A percentile compares a stretch with the other conserved stretches of the same genome.
Conservation (phyloP, 202 grass and related monocot genomes). For the Saccharum hybrid region DNA sequence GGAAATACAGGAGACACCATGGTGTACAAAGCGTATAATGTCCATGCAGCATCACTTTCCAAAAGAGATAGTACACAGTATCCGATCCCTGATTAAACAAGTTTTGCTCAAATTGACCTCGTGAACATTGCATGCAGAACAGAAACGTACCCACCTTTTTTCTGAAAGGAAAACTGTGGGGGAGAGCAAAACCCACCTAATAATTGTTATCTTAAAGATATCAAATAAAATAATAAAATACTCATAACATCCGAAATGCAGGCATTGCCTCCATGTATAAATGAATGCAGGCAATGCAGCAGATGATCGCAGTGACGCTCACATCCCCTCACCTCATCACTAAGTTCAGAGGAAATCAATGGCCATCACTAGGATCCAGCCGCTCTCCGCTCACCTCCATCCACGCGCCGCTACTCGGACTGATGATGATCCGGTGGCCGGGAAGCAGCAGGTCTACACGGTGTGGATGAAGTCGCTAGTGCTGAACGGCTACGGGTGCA, state of each 20-base stretch:
- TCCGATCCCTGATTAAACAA: slow-evolving; percentile 42
- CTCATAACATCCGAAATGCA: background rate
- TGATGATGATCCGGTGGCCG: background rate
- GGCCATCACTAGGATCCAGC: slow-evolving; percentile 41
- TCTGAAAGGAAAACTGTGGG: background rate
- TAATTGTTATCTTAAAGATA: background rate
- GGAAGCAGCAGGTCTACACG: slow-evolving; percentile 45
- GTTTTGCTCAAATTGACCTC: slow-evolving; percentile 27
- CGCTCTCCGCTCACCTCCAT: slow-evolving; percentile 33
- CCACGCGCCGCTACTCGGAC: background rate
- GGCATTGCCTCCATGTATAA: slow-evolving; percentile 19
- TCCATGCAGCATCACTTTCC: slow-evolving; percentile 15
- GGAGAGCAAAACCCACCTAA: background rate
- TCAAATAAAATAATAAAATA: background rate
- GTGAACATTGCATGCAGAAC: slow-evolving; percentile 38
- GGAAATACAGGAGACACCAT: background rate
- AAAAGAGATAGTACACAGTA: slow-evolving; percentile 29
- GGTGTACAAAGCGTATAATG: slow-evolving; percentile 6
- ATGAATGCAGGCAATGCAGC: slow-evolving; percentile 23
- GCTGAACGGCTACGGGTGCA: slow-evolving; percentile 57
- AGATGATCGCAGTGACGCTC: background rate
- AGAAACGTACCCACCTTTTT: slow-evolving; percentile 1
- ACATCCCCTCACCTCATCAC: slow-evolving; percentile 2
- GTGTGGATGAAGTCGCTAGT: slow-evolving; percentile 64
- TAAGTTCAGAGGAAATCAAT: slow-evolving; percentile 26